phyloP scores from a whole-genome alignment of 2,329 filamentous ascomycete genomes.

The Reticulascus tulasneorum region DNA sequence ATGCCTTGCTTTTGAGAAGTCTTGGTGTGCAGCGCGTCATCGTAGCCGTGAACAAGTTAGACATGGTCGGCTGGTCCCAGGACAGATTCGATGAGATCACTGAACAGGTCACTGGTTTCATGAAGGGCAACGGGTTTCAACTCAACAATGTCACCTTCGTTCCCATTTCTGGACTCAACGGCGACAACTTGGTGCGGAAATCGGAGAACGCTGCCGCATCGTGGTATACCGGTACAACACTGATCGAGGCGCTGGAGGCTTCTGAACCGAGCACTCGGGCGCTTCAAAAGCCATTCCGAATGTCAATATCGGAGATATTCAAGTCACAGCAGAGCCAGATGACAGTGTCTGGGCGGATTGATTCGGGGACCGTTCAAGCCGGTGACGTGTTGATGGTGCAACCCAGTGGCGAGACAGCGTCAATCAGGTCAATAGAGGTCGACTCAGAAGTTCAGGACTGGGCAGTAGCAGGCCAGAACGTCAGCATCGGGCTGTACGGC shows the following conservation, averaged over 20 bases:
- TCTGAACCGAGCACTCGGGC: slow-evolving; percentile 69
- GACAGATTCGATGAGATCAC: slow-evolving; percentile 81
- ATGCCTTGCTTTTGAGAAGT: slow-evolving; percentile 83
- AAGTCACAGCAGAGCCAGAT: slow-evolving; percentile 75
- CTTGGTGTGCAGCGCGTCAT: slow-evolving; percentile 86
- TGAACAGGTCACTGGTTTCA: slow-evolving; percentile 77
- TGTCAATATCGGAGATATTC: slow-evolving; percentile 87
- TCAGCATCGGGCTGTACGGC: slow-evolving; percentile 75
- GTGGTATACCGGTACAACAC: slow-evolving; percentile 79
- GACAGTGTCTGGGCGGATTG: slow-evolving; percentile 81
- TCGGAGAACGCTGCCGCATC: slow-evolving; percentile 52
- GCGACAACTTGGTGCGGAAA: slow-evolving; percentile 73
- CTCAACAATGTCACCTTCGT: slow-evolving; percentile 79
- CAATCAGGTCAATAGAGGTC: slow-evolving; percentile 76
- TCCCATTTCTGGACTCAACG: slow-evolving; percentile 83
- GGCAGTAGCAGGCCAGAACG: slow-evolving; percentile 89
- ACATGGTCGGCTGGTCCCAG: slow-evolving; percentile 78
- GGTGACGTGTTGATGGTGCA: slow-evolving; percentile 78
- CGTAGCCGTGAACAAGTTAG: slow-evolving; percentile 93
- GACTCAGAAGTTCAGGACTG: slow-evolving; percentile 73
- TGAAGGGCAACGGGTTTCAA: slow-evolving; percentile 78
- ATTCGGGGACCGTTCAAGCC: slow-evolving; percentile 76
- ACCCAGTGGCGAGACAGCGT: slow-evolving; percentile 76
- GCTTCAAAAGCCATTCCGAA: slow-evolving; percentile 73
- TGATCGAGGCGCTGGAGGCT: slow-evolving; percentile 82